These are phyloP conservation scores for Kwoniella shivajii DNA, from an alignment of 1,284 basidiomycete species.

Conservation along the genomic window DNA sequence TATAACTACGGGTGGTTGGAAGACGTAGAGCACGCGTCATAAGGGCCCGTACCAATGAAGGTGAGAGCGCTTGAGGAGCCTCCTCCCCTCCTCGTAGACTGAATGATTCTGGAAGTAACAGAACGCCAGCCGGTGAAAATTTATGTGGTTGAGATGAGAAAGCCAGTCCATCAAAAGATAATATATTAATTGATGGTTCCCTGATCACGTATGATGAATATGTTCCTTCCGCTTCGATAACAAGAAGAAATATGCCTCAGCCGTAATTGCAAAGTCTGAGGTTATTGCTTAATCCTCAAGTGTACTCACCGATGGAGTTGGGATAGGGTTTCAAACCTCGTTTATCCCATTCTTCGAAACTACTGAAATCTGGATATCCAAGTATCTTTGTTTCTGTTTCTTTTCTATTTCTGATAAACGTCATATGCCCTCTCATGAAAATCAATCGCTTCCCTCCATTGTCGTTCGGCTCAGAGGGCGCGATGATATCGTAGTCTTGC, in stretches of 20 bases:
- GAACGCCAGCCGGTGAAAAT: conserved; percentile 2
- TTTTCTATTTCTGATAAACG: conserved; percentile 11
- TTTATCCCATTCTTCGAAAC: conserved; percentile 16
- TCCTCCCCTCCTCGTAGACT: not conserved
- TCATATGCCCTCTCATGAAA: conserved; percentile 22
- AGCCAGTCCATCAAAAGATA: conserved; percentile 11
- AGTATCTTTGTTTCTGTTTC: conserved; percentile 11
- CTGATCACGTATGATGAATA: conserved; percentile 18
- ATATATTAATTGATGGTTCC: conserved; percentile 13
- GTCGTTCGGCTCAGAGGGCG: conserved; percentile 8
- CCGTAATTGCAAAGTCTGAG: no score
- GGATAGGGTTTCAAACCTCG: not conserved
- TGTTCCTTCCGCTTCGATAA: conserved; percentile 13
- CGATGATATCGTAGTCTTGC: conserved; percentile 17
- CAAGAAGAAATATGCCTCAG: not conserved
- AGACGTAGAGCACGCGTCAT: not conserved
- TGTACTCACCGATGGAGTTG: conserved; percentile 9
- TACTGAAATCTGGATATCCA: conserved; percentile 12
- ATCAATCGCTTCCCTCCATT: conserved; percentile 13
- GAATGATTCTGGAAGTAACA: conserved; percentile 1
- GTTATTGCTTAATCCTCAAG: not conserved
- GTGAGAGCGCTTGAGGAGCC: not conserved
- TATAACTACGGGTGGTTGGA: not conserved
- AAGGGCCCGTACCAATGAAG: not conserved
- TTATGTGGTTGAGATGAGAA: not conserved